Evolutionary conservation across 78 protist genomes (phyloP).

Genomic region (Bodo saltans): DNA sequence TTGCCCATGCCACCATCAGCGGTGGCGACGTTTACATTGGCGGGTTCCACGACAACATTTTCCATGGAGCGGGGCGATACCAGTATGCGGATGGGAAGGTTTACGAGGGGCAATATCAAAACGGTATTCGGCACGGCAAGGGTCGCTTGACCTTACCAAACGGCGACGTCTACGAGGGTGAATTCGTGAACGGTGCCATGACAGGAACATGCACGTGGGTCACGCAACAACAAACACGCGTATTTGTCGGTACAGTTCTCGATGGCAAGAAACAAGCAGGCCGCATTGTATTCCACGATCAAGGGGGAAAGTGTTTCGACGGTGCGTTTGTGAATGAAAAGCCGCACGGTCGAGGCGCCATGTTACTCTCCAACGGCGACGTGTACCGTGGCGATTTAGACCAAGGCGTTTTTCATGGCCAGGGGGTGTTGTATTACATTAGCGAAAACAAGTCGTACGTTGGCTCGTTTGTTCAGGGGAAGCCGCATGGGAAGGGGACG

Average conservation of each 20-base stretch:
- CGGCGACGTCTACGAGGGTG: conserved; percentile 53
- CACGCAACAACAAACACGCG: neutral
- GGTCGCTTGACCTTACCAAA: conserved; percentile 24
- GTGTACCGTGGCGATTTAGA: conserved; percentile 49
- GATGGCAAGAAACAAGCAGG: conserved; percentile 26
- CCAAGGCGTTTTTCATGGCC: no score
- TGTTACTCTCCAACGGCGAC: conserved; percentile 35
- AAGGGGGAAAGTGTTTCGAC: conserved; percentile 22
- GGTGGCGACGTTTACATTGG: conserved; percentile 36
- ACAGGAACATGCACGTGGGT: neutral
- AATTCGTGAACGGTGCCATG: conserved; percentile 8
- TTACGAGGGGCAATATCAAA: conserved; percentile 42
- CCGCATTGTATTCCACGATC: conserved; percentile 21
- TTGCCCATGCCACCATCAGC: neutral
- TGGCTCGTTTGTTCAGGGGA: no score
- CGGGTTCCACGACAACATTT: neutral
- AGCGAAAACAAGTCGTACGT: no score
- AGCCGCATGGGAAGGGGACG: no score
- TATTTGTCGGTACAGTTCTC: neutral
- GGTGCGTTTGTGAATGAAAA: conserved; percentile 28
- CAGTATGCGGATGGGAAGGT: conserved; percentile 23
- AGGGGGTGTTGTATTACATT: no score
- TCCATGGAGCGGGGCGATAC: conserved; percentile 36
- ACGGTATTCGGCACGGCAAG: conserved; percentile 36
- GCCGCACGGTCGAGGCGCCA: neutral